These are phyloP conservation scores for Persicaria tinctoria DNA, from an alignment of 148 eudicot genomes.

Conservation along the genomic window DNA sequence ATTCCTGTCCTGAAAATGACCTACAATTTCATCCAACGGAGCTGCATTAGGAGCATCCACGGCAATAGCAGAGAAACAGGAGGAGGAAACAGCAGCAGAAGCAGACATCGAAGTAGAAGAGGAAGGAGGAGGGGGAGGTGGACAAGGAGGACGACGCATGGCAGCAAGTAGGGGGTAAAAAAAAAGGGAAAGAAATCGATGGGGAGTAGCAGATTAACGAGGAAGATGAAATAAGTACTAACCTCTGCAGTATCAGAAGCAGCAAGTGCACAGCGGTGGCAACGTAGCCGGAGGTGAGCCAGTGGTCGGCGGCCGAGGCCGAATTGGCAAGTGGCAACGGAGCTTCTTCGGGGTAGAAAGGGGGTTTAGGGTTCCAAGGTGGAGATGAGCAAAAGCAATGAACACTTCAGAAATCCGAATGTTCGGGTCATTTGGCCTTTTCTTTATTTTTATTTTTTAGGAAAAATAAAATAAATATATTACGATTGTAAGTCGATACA, in stretches of 20 bases:
- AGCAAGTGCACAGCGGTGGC: neutral
- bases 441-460: neutral
- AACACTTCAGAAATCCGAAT: neutral
- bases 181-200: neutral
- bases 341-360: constrained; percentile 1
- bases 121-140: neutral
- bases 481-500: no score
- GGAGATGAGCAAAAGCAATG: constrained; percentile 4
- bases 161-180: no score
- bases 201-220: neutral
- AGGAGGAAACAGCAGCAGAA: no score
- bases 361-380: constrained; percentile 13
- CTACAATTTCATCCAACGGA: no score
- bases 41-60: no score
- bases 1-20: no score
- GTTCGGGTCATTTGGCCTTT: neutral
- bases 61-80: no score
- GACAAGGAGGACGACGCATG: neutral
- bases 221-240: neutral
- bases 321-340: neutral
- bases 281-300: neutral
- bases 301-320: neutral
- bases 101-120: no score
- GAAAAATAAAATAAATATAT: no score
- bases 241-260: neutral